These are phyloP conservation scores for Alternaria sp. DNA, from an alignment of 2,329 filamentous ascomycete genomes.

Conservation along the genomic window DNA sequence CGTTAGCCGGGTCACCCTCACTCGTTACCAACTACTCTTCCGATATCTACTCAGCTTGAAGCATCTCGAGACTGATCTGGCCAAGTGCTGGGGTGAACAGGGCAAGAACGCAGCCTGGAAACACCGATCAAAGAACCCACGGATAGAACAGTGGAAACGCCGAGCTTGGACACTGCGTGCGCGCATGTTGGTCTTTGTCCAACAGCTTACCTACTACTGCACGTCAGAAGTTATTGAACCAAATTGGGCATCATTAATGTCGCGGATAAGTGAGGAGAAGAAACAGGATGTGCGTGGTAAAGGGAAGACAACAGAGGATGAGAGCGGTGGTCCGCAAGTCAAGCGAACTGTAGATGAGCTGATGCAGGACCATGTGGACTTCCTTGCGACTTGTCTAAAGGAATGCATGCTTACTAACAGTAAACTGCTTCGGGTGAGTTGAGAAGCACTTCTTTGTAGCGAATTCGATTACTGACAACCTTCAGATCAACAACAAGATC, in stretches of 20 bases:
- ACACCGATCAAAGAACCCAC: constrained; percentile 75
- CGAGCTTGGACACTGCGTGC: constrained; percentile 90
- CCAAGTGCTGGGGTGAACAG: constrained; percentile 89
- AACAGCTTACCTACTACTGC: constrained; percentile 96
- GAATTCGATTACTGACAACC: constrained; percentile 7
- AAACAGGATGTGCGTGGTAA: constrained; percentile 59
- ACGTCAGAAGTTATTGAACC: constrained; percentile 97
- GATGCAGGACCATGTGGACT: constrained; percentile 99
- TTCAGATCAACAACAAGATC: constrained; percentile 92
- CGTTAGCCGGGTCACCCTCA: constrained; percentile 95
- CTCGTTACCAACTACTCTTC: constrained; percentile 94
- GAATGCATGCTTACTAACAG: constrained; percentile 99
- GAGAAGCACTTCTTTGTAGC: not conserved
- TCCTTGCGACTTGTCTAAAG: constrained; percentile 95
- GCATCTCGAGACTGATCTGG: constrained; percentile 86
- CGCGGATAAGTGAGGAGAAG: constrained; percentile 71
- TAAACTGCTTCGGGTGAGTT: constrained; percentile 82
- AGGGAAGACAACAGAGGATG: constrained; percentile 42
- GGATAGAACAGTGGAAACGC: constrained; percentile 90
- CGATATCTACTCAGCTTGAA: constrained; percentile 90
- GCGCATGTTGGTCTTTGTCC: constrained; percentile 95
- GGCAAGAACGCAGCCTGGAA: constrained; percentile 83
- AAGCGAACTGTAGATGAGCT: constrained; percentile 91
- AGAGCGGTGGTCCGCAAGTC: constrained; percentile 53
- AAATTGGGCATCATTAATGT: constrained; percentile 95